A percentile compares a stretch with the other conserved stretches of the same genome.
These are phyloP conservation scores for Parsonsia alboflavescens DNA, from an alignment of 257 asterid genomes.

Conservation along the genomic window DNA sequence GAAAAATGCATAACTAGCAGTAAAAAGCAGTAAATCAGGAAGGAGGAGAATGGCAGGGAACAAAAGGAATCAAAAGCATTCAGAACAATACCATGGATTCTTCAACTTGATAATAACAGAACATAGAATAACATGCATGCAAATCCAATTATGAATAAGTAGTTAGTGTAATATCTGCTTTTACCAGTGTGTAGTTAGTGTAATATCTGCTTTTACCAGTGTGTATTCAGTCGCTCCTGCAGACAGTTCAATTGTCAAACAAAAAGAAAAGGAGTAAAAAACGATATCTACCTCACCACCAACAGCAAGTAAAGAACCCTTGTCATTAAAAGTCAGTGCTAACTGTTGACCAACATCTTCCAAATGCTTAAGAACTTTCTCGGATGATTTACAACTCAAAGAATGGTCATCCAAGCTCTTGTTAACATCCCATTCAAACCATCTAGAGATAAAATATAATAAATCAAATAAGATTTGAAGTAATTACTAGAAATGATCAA, in stretches of 20 bases:
- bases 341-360: constrained; percentile 85
- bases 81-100: background rate
- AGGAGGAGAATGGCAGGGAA: background rate
- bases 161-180: background rate
- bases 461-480: background rate
- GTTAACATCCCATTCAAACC: constrained; percentile 64
- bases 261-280: background rate
- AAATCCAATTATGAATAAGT: background rate
- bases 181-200: background rate
- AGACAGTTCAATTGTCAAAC: background rate
- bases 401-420: constrained; percentile 26
- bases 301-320: constrained; percentile 78
- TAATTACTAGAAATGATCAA: background rate
- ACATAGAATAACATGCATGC: background rate
- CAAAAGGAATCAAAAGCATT: background rate
- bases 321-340: constrained; percentile 62
- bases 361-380: constrained; percentile 53
- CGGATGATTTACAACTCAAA: constrained; percentile 57
- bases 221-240: constrained; percentile 2
- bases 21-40: background rate
- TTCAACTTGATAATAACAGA: background rate
- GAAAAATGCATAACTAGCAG: background rate
- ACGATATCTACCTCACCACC: constrained; percentile 82
- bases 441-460: constrained; percentile 36
- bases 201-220: background rate